Evolutionary conservation across 2,329 filamentous ascomycete species (phyloP).

Genomic region (Aspergillus ochraceoroseus): DNA sequence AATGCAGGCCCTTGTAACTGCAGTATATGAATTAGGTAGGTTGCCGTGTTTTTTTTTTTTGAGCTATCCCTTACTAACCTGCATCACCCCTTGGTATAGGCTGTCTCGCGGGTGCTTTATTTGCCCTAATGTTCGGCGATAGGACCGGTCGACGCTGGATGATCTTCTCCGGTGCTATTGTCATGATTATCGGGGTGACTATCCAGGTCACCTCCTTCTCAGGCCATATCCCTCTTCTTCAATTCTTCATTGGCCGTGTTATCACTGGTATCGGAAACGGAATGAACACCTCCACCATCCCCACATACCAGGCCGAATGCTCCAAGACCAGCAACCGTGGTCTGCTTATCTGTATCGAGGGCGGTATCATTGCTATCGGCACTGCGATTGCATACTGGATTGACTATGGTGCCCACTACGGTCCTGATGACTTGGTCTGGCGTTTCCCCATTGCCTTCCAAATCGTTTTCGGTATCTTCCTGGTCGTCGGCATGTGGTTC

Average conservation of each 20-base stretch:
- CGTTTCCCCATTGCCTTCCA: slow-evolving; percentile 54
- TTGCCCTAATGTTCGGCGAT: slow-evolving; percentile 36
- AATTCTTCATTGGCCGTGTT: slow-evolving; percentile 51
- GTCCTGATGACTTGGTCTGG: slow-evolving; percentile 40
- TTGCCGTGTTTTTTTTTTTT: neutral
- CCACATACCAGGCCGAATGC: slow-evolving; percentile 53
- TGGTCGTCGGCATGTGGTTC: slow-evolving; percentile 42
- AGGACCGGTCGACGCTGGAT: slow-evolving; percentile 42
- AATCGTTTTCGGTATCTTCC: slow-evolving; percentile 47
- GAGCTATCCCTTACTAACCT: too few species aligned
- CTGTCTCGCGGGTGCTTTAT: slow-evolving; percentile 38
- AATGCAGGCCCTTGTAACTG: slow-evolving; percentile 34
- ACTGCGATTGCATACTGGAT: slow-evolving; percentile 52
- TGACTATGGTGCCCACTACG: slow-evolving; percentile 45
- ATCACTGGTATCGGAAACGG: slow-evolving; percentile 54
- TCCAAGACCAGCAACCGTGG: slow-evolving; percentile 55
- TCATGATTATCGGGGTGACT: slow-evolving; percentile 44
- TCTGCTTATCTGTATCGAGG: slow-evolving; percentile 57
- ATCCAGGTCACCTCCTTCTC: slow-evolving; percentile 36
- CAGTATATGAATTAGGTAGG: slow-evolving; percentile 31
- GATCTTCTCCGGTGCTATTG: slow-evolving; percentile 54
- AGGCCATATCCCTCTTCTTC: slow-evolving; percentile 39
- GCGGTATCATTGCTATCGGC: slow-evolving; percentile 50
- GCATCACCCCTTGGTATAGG: slow-evolving; percentile 17
- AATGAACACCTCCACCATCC: slow-evolving; percentile 54